These are phyloP conservation scores for Vachellia collinsii DNA, from an alignment of 306 rosid species.

Conservation along the genomic window DNA sequence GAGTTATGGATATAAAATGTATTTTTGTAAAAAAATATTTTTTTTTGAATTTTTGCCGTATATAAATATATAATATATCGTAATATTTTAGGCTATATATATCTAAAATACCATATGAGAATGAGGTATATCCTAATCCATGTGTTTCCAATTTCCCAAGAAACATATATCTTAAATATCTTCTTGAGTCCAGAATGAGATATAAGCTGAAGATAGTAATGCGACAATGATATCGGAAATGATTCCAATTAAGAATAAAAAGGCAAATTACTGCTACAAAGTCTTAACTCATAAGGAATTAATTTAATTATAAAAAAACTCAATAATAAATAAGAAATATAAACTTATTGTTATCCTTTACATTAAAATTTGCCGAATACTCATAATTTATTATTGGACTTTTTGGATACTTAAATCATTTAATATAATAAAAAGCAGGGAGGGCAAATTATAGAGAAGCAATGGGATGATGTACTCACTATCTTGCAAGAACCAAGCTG, in stretches of 20 bases:
- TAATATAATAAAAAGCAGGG: neutral
- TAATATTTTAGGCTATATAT: neutral
- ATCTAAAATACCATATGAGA: neutral
- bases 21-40: neutral
- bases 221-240: neutral
- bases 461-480: constrained; percentile 51
- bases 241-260: too few relatives aligned
- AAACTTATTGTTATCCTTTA: too few relatives aligned
- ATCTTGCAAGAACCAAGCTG: constrained; percentile 99
- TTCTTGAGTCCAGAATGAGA: neutral
- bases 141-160: neutral
- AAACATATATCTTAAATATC: neutral
- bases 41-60: neutral
- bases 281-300: too few relatives aligned
- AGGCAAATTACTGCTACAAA: too few relatives aligned
- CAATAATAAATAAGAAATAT: too few relatives aligned
- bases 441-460: neutral
- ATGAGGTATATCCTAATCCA: neutral
- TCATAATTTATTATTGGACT: too few relatives aligned
- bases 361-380: too few relatives aligned
- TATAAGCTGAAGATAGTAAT: neutral
- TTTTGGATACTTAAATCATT: too few relatives aligned
- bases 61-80: neutral
- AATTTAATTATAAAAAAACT: too few relatives aligned
- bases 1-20: neutral